Evolutionary conservation across 164 flowering plant genomes (phyloP).

Genomic region (Sextonia rubra): DNA sequence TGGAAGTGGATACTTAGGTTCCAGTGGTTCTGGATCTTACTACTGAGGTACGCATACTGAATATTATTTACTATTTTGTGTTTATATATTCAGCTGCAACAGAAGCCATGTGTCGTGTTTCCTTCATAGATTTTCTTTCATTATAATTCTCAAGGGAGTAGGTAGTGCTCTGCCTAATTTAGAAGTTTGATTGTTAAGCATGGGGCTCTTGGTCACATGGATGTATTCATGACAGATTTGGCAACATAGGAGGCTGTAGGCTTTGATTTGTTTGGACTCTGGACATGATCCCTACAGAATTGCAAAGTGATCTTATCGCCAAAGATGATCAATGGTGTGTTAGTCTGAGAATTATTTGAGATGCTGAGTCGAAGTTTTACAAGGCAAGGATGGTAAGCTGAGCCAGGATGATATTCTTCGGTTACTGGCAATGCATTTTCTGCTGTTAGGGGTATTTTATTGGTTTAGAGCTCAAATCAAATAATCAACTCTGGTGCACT

Average conservation of each 20-base stretch:
- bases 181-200: constrained; percentile 25
- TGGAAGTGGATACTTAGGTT: constrained; percentile 69
- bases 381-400: neutral
- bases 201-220: constrained; percentile 44
- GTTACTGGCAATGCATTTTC: neutral
- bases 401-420: neutral
- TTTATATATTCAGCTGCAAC: neutral
- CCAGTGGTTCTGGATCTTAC: constrained; percentile 70
- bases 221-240: constrained; percentile 49
- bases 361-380: constrained; percentile 9
- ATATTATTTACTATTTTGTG: neutral
- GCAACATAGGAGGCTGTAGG: constrained; percentile 47
- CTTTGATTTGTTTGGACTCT: constrained; percentile 38
- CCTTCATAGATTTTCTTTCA: neutral
- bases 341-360: neutral
- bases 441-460: neutral
- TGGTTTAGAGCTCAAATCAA: neutral
- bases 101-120: neutral
- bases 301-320: constrained; percentile 4
- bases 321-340: neutral
- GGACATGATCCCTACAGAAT: constrained; percentile 28
- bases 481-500: neutral
- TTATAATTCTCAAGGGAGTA: constrained; percentile 12
- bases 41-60: constrained; percentile 56
- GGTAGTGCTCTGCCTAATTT: constrained; percentile 12